Conservation (phyloP, 192 early-diverging fungal species). For the Podila horticola region DNA sequence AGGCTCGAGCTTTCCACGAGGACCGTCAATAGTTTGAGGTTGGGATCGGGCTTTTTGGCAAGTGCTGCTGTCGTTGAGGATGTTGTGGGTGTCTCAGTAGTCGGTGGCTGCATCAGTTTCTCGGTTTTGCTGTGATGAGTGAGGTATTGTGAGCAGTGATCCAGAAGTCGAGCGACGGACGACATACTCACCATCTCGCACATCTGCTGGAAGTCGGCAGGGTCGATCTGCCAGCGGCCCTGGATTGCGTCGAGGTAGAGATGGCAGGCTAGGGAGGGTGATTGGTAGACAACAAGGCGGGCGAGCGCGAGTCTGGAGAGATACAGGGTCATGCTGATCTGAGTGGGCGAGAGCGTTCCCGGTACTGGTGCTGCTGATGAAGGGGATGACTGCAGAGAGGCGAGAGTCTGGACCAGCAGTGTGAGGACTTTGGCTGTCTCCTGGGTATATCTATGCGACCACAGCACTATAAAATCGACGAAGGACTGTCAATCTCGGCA, state of each 20-base stretch:
- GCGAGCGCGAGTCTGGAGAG: conserved; percentile 53
- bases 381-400: conserved; percentile 10
- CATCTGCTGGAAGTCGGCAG: conserved; percentile 28
- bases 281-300: conserved; percentile 42
- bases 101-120: conserved; percentile 21
- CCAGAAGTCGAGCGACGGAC: conserved; percentile 13
- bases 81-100: background rate
- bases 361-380: conserved; percentile 3
- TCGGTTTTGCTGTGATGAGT: conserved; percentile 30
- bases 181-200: conserved; percentile 29
- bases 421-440: conserved; percentile 44
- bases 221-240: conserved; percentile 51
- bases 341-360: conserved; percentile 32
- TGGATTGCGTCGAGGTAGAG: conserved; percentile 51
- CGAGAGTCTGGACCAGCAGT: conserved; percentile 40
- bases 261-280: conserved; percentile 19
- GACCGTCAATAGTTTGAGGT: conserved; percentile 22
- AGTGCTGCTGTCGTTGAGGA: background rate
- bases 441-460: conserved; percentile 30
- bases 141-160: conserved; percentile 8
- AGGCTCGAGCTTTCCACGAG: conserved; percentile 27
- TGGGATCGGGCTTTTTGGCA: conserved; percentile 34
- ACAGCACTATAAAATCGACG: conserved; percentile 35
- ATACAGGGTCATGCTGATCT: conserved; percentile 50
- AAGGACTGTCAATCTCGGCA: background rate